A percentile compares a stretch with the other conserved stretches of the same genome.
Conservation (phyloP, 352 stramenopile genomes). For the Pythium dissotocum region DNA sequence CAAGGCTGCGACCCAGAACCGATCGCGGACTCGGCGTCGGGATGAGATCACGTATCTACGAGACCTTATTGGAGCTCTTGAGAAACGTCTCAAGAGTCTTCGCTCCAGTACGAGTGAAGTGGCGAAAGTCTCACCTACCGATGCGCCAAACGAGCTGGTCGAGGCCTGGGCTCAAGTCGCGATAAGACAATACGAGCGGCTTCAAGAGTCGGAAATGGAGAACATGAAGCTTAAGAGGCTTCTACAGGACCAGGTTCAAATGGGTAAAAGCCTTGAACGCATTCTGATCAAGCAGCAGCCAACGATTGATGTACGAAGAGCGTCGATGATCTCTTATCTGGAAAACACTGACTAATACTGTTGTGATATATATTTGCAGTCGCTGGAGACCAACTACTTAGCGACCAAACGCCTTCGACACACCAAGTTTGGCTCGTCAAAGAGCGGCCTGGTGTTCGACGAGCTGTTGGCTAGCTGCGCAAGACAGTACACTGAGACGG, state of each 20-base stretch:
- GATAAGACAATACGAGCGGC: conserved; percentile 11
- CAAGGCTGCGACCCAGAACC: neutral
- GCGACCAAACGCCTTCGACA: no score
- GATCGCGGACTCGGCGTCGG: neutral
- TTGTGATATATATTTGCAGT: no score
- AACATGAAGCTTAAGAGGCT: conserved; percentile 13
- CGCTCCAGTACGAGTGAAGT: neutral
- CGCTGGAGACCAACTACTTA: no score
- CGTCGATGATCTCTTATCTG: no score
- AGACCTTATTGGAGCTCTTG: neutral
- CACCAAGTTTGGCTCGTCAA: no score
- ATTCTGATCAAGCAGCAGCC: conserved; percentile 11
- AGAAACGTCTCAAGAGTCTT: conserved; percentile 8
- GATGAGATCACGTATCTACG: conserved; percentile 15
- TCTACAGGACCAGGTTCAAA: conserved; percentile 19
- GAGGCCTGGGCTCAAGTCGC: conserved; percentile 13
- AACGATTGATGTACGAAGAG: conserved; percentile 6
- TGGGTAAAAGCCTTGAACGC: conserved; percentile 19
- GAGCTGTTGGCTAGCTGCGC: no score
- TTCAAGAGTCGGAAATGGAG: conserved; percentile 11
- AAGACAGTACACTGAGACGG: neutral
- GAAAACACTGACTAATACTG: no score
- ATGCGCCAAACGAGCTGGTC: neutral
- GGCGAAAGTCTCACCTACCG: neutral
- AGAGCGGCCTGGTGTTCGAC: no score